phyloP scores from a whole-genome alignment of 805 yeast species.

The Kodamaea neixiangensis region DNA sequence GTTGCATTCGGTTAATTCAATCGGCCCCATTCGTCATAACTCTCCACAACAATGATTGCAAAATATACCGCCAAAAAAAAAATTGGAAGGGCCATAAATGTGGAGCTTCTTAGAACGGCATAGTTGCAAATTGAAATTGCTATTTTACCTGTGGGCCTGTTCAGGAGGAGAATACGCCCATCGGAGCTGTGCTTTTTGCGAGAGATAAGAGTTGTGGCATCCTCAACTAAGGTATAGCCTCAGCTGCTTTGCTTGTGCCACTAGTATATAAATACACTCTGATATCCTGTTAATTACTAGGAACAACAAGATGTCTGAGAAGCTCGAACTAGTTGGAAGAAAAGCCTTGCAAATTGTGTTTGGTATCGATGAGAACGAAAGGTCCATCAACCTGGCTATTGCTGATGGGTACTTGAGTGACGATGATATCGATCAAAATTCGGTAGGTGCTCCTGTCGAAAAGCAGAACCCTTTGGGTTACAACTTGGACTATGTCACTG shows the following conservation, averaged over 20 bases:
- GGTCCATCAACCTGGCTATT: conserved; percentile 6
- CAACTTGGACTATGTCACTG: conserved; percentile 40
- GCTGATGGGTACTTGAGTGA: conserved; percentile 7
- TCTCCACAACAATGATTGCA: too few relatives aligned
- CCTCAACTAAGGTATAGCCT: neutral
- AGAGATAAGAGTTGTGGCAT: neutral
- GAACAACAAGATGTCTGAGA: neutral
- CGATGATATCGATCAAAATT: conserved; percentile 17
- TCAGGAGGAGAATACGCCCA: neutral
- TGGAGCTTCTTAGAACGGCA: neutral
- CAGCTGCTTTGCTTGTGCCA: too few relatives aligned
- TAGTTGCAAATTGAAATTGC: neutral
- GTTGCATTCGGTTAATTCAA: too few relatives aligned
- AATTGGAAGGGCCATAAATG: neutral
- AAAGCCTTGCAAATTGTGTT: conserved; percentile 5
- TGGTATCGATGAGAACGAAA: conserved; percentile 11
- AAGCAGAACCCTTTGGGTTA: conserved; percentile 38
- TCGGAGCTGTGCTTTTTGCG: neutral
- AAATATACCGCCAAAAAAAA: too few relatives aligned
- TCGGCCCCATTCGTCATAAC: too few relatives aligned
- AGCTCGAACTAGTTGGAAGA: neutral
- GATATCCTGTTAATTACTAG: neutral
- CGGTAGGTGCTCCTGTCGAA: conserved; percentile 45
- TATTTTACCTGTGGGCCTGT: neutral
- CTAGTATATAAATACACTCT: neutral